Percentiles rank a stretch among this genome's conserved stretches.
Evolutionary conservation across 371 early-diverging fungal genomes (phyloP).

Genomic region (Saksenaea vasiformis): DNA sequence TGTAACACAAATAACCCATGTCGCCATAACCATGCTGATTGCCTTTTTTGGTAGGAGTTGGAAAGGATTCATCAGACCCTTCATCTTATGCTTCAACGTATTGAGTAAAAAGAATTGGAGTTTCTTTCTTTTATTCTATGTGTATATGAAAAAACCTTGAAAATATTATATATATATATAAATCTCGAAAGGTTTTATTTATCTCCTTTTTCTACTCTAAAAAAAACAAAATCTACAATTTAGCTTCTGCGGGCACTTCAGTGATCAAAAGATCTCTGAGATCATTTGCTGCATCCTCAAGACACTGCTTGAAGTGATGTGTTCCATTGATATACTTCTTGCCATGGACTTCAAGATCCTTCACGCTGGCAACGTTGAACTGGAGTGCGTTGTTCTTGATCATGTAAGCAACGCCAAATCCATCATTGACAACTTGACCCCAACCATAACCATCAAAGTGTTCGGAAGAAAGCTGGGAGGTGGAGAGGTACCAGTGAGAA

Average conservation of each 20-base stretch:
- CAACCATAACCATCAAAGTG: constrained; percentile 93
- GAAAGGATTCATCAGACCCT: constrained; percentile 36
- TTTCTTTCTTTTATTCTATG: not conserved
- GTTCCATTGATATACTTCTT: constrained; percentile 44
- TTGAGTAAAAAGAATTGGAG: constrained; percentile 14
- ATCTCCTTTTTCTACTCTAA: not conserved
- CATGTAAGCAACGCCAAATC: constrained; percentile 95
- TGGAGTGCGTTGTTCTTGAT: constrained; percentile 82
- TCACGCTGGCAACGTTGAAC: constrained; percentile 82
- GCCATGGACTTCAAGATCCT: constrained; percentile 51
- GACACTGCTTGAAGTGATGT: constrained; percentile 56
- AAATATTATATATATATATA: not conserved
- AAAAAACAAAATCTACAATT: constrained; percentile 32
- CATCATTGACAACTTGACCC: constrained; percentile 96
- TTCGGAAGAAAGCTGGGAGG: constrained; percentile 90
- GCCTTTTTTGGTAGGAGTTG: constrained; percentile 17
- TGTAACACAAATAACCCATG: not conserved
- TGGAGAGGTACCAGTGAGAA: constrained; percentile 93
- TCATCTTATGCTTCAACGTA: constrained; percentile 29
- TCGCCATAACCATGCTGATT: too few species aligned
- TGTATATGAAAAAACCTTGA: not conserved
- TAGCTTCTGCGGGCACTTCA: constrained; percentile 47
- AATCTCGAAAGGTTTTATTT: not conserved
- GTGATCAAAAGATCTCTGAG: constrained; percentile 70
- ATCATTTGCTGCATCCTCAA: constrained; percentile 71